These are phyloP conservation scores for Dispira parvispora DNA, from an alignment of 192 early-diverging fungal genomes.

Conservation along the genomic window DNA sequence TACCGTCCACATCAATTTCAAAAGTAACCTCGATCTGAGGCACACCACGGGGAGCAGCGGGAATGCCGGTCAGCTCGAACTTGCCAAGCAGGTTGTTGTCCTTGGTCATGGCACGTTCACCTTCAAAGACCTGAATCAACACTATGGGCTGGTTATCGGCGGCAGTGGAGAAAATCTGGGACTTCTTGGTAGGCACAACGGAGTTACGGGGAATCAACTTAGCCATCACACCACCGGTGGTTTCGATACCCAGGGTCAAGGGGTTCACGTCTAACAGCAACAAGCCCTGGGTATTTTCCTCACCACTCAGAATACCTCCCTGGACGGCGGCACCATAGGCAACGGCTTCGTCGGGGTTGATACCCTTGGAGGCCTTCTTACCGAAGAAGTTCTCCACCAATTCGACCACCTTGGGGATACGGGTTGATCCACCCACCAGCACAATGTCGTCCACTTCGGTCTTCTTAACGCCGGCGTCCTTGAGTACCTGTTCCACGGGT, in stretches of 20 bases:
- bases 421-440: conserved; percentile 93
- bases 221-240: conserved; percentile 94
- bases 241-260: conserved; percentile 94
- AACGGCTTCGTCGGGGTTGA: conserved; percentile 98
- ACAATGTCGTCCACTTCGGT: conserved; percentile 88
- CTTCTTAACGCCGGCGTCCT: conserved; percentile 78
- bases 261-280: conserved; percentile 90
- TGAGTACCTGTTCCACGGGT: conserved; percentile 85
- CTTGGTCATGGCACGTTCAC: conserved; percentile 93
- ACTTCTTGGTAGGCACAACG: conserved; percentile 91
- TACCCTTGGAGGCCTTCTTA: conserved; percentile 91
- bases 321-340: conserved; percentile 96
- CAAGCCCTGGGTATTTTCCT: conserved; percentile 40
- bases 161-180: conserved; percentile 95
- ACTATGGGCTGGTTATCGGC: conserved; percentile 95
- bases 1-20: conserved; percentile 88
- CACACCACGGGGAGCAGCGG: conserved; percentile 85
- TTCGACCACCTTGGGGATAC: conserved; percentile 93
- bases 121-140: conserved; percentile 93
- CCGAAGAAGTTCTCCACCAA: conserved; percentile 90
- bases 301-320: conserved; percentile 76
- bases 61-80: conserved; percentile 90
- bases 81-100: conserved; percentile 97
- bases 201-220: conserved; percentile 89
- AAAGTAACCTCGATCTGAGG: conserved; percentile 98